These are phyloP conservation scores for Colletotrichum shisoi DNA, from an alignment of 2,329 filamentous ascomycete genomes.

Conservation along the genomic window DNA sequence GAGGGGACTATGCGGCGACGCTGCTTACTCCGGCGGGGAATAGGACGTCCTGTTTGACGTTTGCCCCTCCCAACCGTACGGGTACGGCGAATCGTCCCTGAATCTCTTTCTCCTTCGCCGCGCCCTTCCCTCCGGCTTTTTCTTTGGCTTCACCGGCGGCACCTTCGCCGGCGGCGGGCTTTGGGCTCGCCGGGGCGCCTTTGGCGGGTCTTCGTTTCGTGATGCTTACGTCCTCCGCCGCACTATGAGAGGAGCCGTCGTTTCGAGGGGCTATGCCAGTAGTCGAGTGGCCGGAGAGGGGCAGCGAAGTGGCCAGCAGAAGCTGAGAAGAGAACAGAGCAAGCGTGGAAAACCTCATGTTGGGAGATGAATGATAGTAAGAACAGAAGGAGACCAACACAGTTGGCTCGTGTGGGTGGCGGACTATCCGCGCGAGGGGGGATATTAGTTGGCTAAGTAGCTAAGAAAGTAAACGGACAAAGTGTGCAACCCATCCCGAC, in stretches of 20 bases:
- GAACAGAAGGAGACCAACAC: constrained; percentile 10
- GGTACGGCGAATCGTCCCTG: constrained; percentile 45
- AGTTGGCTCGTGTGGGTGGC: background rate
- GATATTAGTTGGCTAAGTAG: background rate
- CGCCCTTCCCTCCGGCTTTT: constrained; percentile 30
- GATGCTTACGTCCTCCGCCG: background rate
- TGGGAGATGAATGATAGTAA: background rate
- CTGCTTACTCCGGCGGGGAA: constrained; percentile 49
- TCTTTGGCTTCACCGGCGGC: constrained; percentile 16
- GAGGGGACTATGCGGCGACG: background rate
- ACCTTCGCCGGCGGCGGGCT: background rate
- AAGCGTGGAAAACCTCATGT: constrained; percentile 24
- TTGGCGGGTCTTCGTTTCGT: constrained; percentile 10
- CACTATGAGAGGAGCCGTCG: background rate
- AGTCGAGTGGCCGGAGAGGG: background rate
- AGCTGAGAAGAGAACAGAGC: constrained; percentile 10
- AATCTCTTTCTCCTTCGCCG: constrained; percentile 45
- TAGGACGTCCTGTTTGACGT: constrained; percentile 47
- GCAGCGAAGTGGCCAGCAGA: constrained; percentile 6
- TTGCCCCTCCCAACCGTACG: constrained; percentile 46
- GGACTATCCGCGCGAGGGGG: constrained; percentile 7
- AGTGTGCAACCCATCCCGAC: background rate
- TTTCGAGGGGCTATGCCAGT: background rate
- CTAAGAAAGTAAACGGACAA: background rate
- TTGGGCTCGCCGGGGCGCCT: background rate